phyloP scores from a whole-genome alignment of 805 yeast species.

The Metschnikowia vanudenii region DNA sequence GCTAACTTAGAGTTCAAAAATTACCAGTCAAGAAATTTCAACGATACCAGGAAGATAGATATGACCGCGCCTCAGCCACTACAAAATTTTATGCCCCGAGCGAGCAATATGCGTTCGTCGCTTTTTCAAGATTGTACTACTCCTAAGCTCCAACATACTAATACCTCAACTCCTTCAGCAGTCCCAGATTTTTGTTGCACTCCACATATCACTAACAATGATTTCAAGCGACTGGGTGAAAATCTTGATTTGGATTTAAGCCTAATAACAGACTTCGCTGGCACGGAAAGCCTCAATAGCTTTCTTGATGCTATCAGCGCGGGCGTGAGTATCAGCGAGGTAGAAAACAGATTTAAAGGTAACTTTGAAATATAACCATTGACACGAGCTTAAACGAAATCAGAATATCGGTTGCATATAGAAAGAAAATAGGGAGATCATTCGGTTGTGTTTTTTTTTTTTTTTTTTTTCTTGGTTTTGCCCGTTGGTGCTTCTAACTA shows the following conservation, averaged over 20 bases:
- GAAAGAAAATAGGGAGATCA: too few species aligned
- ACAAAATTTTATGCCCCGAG: background rate
- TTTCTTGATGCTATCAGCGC: slow-evolving; percentile 15
- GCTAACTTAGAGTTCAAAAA: slow-evolving; percentile 29
- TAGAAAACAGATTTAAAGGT: slow-evolving; percentile 20
- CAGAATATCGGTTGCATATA: too few species aligned
- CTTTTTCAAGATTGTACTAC: background rate
- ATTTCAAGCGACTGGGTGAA: background rate
- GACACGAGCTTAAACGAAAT: too few species aligned
- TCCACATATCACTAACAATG: slow-evolving; percentile 8
- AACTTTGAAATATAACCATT: slow-evolving; percentile 26
- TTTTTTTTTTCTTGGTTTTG: too few species aligned
- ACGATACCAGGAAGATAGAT: slow-evolving; percentile 10
- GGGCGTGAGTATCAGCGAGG: slow-evolving; percentile 8
- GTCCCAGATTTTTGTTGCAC: slow-evolving; percentile 16
- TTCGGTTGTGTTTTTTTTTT: too few species aligned
- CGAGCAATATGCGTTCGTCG: background rate
- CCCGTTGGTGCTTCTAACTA: too few species aligned
- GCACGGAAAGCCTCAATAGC: slow-evolving; percentile 7
- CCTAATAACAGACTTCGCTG: slow-evolving; percentile 9
- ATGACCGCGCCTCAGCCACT: slow-evolving; percentile 12
- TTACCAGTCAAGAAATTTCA: too few species aligned
- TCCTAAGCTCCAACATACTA: slow-evolving; percentile 4
- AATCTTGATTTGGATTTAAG: slow-evolving; percentile 2
- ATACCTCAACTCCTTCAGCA: background rate